phyloP scores from a whole-genome alignment of 2,329 filamentous ascomycete species.

The Nothophaeocryptopus gaeumannii region DNA sequence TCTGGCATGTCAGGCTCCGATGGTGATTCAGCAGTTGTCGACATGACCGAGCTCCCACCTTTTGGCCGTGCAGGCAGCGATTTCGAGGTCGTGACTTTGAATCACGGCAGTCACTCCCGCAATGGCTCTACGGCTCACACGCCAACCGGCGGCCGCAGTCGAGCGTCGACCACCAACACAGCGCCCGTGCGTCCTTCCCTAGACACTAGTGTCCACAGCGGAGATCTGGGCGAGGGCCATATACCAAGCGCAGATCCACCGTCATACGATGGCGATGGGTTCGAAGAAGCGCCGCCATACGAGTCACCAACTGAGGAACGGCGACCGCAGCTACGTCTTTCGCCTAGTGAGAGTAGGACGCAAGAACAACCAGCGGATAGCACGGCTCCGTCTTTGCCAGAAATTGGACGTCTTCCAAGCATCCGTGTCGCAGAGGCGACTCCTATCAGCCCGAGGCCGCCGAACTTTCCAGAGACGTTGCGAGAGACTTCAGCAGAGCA shows the following conservation, averaged over 20 bases:
- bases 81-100: slow-evolving; percentile 44
- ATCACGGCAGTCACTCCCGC: slow-evolving; percentile 37
- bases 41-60: slow-evolving; percentile 28
- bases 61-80: slow-evolving; percentile 37
- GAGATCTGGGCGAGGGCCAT: slow-evolving; percentile 30
- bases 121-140: slow-evolving; percentile 22
- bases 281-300: slow-evolving; percentile 50
- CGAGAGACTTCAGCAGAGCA: slow-evolving; percentile 15
- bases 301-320: slow-evolving; percentile 38
- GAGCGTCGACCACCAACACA: slow-evolving; percentile 28
- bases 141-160: slow-evolving; percentile 25
- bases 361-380: slow-evolving; percentile 12
- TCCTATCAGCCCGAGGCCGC: slow-evolving; percentile 26
- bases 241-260: slow-evolving; percentile 36
- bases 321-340: slow-evolving; percentile 15
- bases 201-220: slow-evolving; percentile 24
- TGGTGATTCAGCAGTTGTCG: slow-evolving; percentile 29
- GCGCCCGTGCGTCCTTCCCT: slow-evolving; percentile 25
- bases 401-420: slow-evolving; percentile 42
- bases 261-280: slow-evolving; percentile 35
- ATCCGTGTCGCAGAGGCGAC: slow-evolving; percentile 44
- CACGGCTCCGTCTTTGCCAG: slow-evolving; percentile 35
- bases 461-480: slow-evolving; percentile 13
- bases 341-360: slow-evolving; percentile 4
- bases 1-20: slow-evolving; percentile 43